Percentiles rank a stretch among this genome's conserved stretches.
These are phyloP conservation scores for Tuber borchii DNA, from an alignment of 495 filamentous ascomycete species.

Conservation along the genomic window DNA sequence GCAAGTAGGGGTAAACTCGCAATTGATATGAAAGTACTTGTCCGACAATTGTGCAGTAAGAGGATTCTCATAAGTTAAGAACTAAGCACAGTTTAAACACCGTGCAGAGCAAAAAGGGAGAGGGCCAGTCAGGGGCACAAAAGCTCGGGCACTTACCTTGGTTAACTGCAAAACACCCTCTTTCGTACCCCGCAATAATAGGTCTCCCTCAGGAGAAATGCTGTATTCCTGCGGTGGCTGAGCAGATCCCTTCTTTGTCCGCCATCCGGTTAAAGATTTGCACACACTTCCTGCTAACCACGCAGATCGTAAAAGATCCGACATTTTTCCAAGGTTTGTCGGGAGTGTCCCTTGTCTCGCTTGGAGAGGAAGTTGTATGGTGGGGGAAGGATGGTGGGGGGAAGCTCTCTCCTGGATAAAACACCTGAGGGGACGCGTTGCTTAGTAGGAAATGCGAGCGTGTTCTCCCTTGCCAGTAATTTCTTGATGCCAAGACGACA, in stretches of 20 bases:
- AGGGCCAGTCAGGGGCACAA: not conserved
- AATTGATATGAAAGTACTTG: slow-evolving; percentile 22
- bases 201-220: not conserved
- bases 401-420: not conserved
- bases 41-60: slow-evolving; percentile 28
- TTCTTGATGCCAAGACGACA: not conserved
- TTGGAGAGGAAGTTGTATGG: not conserved
- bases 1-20: slow-evolving; percentile 23
- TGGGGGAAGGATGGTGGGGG: not conserved
- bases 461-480: not conserved
- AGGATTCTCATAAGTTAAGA: slow-evolving; percentile 24
- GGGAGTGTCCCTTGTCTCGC: not conserved
- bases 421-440: not conserved
- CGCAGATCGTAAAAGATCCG: not conserved
- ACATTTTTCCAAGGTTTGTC: not conserved
- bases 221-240: not conserved
- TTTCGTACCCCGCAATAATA: not conserved
- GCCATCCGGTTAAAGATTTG: not conserved
- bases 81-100: slow-evolving; percentile 9
- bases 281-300: not conserved
- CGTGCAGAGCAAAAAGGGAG: not conserved
- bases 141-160: not conserved
- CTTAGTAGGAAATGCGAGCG: not conserved
- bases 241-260: not conserved
- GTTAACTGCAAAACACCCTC: not conserved